Conservation (phyloP, 345 rosid species). For the Alliaria petiolata region DNA sequence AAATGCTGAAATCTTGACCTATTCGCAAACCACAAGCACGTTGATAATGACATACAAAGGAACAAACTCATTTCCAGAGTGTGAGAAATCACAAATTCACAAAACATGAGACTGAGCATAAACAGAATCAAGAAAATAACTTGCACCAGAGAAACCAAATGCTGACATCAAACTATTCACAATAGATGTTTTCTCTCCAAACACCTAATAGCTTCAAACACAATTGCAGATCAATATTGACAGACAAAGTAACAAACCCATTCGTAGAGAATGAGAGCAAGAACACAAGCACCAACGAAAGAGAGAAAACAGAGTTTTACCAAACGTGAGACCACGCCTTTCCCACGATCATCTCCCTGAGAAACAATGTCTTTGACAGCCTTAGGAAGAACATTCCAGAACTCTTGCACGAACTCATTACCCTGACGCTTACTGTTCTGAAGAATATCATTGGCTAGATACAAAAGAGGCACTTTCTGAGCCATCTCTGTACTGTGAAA, state of each 20-base stretch:
- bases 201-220: neutral
- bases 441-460: constrained; percentile 89
- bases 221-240: neutral
- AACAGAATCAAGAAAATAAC: neutral
- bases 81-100: neutral
- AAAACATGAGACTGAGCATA: neutral
- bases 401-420: constrained; percentile 82
- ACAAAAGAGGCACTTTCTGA: constrained; percentile 88
- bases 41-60: neutral
- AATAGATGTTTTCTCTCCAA: neutral
- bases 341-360: constrained; percentile 79
- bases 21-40: neutral
- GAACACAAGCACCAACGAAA: neutral
- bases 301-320: constrained; percentile 27
- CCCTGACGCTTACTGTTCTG: constrained; percentile 97
- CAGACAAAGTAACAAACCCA: neutral
- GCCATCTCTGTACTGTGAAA: constrained; percentile 64
- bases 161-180: neutral
- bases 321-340: constrained; percentile 73
- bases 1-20: neutral
- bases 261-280: neutral
- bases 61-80: neutral
- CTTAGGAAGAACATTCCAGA: constrained; percentile 90
- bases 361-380: constrained; percentile 71
- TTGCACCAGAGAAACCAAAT: no score